A percentile compares a stretch with the other conserved stretches of the same genome.
phyloP scores from a whole-genome alignment of 495 filamentous ascomycete genomes.

The Haplographium delicatum region DNA sequence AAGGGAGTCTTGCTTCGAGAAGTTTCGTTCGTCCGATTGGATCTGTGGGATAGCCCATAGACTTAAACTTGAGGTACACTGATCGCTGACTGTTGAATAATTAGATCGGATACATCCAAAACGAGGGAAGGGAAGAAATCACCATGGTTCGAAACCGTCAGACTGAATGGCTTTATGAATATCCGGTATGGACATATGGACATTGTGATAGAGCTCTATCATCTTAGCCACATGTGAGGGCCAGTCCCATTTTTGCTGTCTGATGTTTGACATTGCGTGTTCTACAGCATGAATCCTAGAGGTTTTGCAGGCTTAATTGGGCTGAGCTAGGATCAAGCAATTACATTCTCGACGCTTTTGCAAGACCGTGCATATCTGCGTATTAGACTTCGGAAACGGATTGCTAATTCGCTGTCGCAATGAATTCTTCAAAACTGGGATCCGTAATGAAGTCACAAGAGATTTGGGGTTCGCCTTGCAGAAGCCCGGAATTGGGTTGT shows the following conservation, averaged over 20 bases:
- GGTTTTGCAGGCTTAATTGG: no score
- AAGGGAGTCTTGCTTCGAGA: conserved; percentile 3
- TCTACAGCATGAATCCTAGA: no score
- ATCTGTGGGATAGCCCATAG: conserved; percentile 15
- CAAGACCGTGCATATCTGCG: no score
- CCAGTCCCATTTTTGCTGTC: conserved; percentile 18
- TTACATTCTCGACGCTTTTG: no score
- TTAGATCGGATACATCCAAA: not conserved
- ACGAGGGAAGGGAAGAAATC: not conserved
- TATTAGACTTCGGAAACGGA: no score
- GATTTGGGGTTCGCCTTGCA: no score
- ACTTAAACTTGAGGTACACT: conserved; percentile 19
- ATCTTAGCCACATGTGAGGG: conserved; percentile 13
- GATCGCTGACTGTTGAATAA: conserved; percentile 6
- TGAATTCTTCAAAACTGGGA: no score
- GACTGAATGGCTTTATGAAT: conserved; percentile 18
- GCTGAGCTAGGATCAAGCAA: no score
- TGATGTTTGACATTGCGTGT: conserved; percentile 1
- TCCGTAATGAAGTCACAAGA: no score
- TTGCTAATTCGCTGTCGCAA: no score
- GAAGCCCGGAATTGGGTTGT: no score
- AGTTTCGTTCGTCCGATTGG: conserved; percentile 7
- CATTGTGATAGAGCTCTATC: conserved; percentile 17
- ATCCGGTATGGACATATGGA: conserved; percentile 18
- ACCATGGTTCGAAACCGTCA: conserved; percentile 20